Conservation (phyloP, 352 stramenopile species). For the Phytophthora pinifolia region DNA sequence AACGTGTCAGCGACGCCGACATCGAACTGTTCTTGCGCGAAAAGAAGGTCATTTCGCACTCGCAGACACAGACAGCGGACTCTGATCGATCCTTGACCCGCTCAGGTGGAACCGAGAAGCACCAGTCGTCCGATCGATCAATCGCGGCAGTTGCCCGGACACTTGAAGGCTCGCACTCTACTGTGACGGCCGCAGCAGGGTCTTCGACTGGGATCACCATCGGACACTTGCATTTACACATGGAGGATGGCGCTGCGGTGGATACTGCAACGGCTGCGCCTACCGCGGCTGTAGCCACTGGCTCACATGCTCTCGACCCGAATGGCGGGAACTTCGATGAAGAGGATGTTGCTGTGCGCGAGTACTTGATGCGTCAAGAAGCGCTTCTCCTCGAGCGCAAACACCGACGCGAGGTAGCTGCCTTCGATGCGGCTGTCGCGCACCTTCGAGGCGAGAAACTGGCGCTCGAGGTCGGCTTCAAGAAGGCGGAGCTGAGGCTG, state of each 20-base stretch:
- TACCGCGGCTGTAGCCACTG: not conserved
- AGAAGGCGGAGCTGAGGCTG: constrained; percentile 87
- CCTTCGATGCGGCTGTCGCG: constrained; percentile 90
- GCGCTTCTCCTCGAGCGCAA: constrained; percentile 63
- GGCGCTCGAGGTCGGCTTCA: constrained; percentile 85
- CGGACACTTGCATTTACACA: constrained; percentile 28
- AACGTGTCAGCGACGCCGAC: constrained; percentile 79
- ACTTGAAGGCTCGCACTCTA: constrained; percentile 18
- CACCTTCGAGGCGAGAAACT: constrained; percentile 88
- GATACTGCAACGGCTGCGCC: constrained; percentile 4
- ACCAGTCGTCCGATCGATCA: constrained; percentile 30
- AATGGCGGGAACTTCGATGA: constrained; percentile 35
- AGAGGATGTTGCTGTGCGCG: constrained; percentile 47
- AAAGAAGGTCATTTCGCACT: constrained; percentile 49
- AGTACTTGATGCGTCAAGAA: constrained; percentile 71
- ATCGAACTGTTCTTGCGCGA: constrained; percentile 70
- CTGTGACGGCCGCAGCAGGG: not conserved
- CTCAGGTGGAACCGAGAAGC: constrained; percentile 14
- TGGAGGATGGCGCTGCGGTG: constrained; percentile 10
- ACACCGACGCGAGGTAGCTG: constrained; percentile 56
- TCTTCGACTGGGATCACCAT: constrained; percentile 13
- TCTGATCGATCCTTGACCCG: constrained; percentile 2
- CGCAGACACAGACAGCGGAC: constrained; percentile 9
- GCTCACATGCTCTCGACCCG: not conserved
- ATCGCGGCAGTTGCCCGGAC: constrained; percentile 36